Evolutionary conservation across 2,329 filamentous ascomycete genomes (phyloP).

Genomic region (Colletotrichum melonis): DNA sequence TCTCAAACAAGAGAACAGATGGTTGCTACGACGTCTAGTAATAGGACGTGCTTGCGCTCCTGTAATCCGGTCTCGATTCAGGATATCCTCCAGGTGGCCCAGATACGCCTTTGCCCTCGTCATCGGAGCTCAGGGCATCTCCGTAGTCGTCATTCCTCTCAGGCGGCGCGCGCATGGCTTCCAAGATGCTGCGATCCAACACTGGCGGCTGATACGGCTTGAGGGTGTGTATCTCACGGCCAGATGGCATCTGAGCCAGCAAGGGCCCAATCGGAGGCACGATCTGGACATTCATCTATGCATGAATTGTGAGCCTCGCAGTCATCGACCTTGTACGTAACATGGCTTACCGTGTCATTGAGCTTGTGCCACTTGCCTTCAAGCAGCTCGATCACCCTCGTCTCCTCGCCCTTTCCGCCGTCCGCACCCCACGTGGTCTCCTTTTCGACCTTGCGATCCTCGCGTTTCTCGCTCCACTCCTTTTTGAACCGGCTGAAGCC

Average conservation of each 20-base stretch:
- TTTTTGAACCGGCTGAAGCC: conserved; percentile 76
- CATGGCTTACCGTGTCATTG: conserved; percentile 84
- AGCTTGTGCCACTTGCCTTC: conserved; percentile 90
- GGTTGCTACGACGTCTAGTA: conserved; percentile 34
- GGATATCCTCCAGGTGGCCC: conserved; percentile 63
- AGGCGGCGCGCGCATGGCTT: conserved; percentile 67
- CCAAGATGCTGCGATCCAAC: conserved; percentile 74
- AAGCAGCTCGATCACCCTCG: conserved; percentile 85
- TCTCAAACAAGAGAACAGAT: conserved; percentile 14
- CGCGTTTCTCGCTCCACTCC: conserved; percentile 79
- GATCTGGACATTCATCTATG: conserved; percentile 80
- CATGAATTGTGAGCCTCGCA: background rate
- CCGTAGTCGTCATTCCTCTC: conserved; percentile 51
- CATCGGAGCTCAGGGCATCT: conserved; percentile 52
- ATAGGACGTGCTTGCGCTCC: conserved; percentile 53
- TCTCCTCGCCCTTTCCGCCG: conserved; percentile 87
- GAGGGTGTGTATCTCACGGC: conserved; percentile 83
- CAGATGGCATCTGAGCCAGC: conserved; percentile 84
- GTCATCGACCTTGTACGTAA: background rate
- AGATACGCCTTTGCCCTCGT: conserved; percentile 45
- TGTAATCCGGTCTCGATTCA: conserved; percentile 55
- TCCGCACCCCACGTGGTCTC: conserved; percentile 82
- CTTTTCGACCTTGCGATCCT: conserved; percentile 83
- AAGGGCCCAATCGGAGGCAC: conserved; percentile 80
- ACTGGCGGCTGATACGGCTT: conserved; percentile 74